Evolutionary conservation across 441 rosid genomes (phyloP).

Genomic region (Theobroma grandiflorum): DNA sequence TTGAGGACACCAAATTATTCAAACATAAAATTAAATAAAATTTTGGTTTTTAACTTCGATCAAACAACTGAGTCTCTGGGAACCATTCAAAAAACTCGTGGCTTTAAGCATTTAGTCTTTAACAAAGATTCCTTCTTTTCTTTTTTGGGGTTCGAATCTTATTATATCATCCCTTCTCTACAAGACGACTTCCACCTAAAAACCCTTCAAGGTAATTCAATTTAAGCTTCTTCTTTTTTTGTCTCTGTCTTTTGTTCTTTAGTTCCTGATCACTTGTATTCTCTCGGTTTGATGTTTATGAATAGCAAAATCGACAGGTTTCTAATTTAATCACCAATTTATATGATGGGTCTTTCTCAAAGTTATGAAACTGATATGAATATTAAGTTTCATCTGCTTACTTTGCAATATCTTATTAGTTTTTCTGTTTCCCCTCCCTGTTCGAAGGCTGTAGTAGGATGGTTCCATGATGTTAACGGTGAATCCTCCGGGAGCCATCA

Average conservation of each 20-base stretch:
- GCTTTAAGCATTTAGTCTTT: constrained; percentile 29
- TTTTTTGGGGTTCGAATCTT: neutral
- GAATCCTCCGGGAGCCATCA: constrained; percentile 52
- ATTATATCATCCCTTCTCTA: constrained; percentile 19
- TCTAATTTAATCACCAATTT: neutral
- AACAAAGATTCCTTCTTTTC: constrained; percentile 10
- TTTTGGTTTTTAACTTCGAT: neutral
- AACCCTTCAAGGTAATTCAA: constrained; percentile 22
- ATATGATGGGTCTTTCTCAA: neutral
- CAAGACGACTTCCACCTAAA: neutral
- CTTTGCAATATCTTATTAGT: constrained; percentile 13
- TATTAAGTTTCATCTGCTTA: neutral
- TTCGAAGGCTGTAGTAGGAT: constrained; percentile 50
- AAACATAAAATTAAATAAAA: constrained; percentile 3
- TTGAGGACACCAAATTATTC: constrained; percentile 10
- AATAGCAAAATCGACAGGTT: neutral
- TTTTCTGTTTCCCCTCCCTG: constrained; percentile 8
- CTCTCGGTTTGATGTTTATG: neutral
- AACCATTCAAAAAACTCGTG: constrained; percentile 54
- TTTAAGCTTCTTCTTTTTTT: neutral
- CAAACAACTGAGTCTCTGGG: constrained; percentile 35
- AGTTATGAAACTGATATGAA: neutral
- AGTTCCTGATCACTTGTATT: neutral
- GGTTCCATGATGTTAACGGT: constrained; percentile 67
- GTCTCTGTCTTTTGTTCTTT: neutral